phyloP scores from a whole-genome alignment of 2,329 filamentous ascomycete genomes.

The Colletotrichum viniferum region DNA sequence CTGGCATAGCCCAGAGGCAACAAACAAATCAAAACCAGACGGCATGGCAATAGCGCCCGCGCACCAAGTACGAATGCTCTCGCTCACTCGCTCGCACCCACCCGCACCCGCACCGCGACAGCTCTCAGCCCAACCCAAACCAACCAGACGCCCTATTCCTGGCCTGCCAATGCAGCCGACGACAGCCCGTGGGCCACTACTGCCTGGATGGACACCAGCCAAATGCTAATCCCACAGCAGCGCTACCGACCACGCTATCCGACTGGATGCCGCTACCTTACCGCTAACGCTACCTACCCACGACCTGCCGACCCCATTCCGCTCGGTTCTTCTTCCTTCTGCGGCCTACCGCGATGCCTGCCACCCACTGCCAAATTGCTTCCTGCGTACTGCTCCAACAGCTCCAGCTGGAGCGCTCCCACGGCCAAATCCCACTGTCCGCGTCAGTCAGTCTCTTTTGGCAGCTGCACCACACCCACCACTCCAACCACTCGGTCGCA shows the following conservation, averaged over 20 bases:
- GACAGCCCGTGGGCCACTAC: slow-evolving; percentile 4
- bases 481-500: slow-evolving; percentile 6
- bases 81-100: background rate
- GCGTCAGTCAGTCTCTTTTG: background rate
- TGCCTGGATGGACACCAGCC: background rate
- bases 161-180: background rate
- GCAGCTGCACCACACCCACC: slow-evolving; percentile 1
- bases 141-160: background rate
- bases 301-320: slow-evolving; percentile 9
- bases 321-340: slow-evolving; percentile 9
- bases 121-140: background rate
- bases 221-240: slow-evolving; percentile 14
- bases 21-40: background rate
- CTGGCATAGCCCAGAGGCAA: background rate
- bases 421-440: background rate
- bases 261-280: slow-evolving; percentile 6
- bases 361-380: background rate
- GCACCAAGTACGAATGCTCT: background rate
- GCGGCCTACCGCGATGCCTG: background rate
- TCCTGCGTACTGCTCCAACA: background rate
- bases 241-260: slow-evolving; percentile 4
- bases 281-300: slow-evolving; percentile 7
- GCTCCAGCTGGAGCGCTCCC: background rate
- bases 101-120: background rate
- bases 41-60: background rate